A percentile compares a stretch with the other conserved stretches of the same genome.
These are phyloP conservation scores for Lactifluus piperatus DNA, from an alignment of 768 basidiomycete species.

Conservation along the genomic window DNA sequence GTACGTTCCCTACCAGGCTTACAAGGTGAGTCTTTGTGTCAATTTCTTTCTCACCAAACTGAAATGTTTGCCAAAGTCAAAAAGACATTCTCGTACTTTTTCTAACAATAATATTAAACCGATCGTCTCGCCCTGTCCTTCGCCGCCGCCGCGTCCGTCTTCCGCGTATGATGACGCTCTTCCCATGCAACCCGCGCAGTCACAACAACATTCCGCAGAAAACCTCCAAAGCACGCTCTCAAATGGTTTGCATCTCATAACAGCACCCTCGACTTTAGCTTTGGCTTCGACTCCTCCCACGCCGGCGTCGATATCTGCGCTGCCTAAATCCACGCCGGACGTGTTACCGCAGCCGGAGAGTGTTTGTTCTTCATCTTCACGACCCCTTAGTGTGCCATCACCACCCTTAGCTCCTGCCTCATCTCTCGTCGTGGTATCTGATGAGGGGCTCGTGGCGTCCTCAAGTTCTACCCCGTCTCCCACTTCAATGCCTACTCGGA, in stretches of 20 bases:
- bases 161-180: background rate
- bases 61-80: slow-evolving; percentile 29
- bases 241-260: background rate
- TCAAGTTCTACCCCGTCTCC: slow-evolving; percentile 1
- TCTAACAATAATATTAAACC: slow-evolving; percentile 27
- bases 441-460: background rate
- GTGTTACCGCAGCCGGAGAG: background rate
- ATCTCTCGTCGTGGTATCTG: background rate
- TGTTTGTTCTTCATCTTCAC: background rate
- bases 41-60: slow-evolving; percentile 1
- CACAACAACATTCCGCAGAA: background rate
- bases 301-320: background rate
- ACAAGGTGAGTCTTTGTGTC: slow-evolving; percentile 29
- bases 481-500: slow-evolving; percentile 23
- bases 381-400: background rate
- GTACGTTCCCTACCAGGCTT: slow-evolving; percentile 43
- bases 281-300: background rate
- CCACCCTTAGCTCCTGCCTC: background rate
- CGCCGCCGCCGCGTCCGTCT: slow-evolving; percentile 10
- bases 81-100: slow-evolving; percentile 37
- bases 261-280: background rate
- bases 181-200: background rate
- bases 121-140: slow-evolving; percentile 6
- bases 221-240: background rate
- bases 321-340: background rate